Conservation (phyloP, 257 asterid genomes). For the Rauvolfia tetraphylla region DNA sequence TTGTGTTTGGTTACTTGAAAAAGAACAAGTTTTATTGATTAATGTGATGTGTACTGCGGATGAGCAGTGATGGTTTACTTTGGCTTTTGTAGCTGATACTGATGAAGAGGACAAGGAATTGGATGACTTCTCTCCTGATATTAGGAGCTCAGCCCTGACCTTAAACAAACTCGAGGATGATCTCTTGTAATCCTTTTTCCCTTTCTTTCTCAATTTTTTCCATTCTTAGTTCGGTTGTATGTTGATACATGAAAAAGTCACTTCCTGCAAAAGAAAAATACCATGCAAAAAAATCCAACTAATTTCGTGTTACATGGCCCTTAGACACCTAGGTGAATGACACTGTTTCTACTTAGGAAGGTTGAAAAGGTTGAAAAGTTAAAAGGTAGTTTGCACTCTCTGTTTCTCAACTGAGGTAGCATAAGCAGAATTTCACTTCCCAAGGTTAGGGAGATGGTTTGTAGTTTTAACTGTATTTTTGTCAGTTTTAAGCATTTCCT, state of each 20-base stretch:
- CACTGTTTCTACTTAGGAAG: not conserved
- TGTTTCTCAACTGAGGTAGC: not conserved
- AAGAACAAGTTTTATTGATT: not conserved
- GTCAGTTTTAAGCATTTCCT: not conserved
- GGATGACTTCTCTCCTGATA: conserved; percentile 34
- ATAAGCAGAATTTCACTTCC: not conserved
- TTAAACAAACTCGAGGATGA: conserved; percentile 44
- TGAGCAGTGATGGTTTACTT: not conserved
- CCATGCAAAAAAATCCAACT: not conserved
- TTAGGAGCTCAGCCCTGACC: conserved; percentile 18
- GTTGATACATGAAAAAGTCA: not conserved
- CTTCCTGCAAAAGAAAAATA: too few relatives aligned
- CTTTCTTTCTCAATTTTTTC: not conserved
- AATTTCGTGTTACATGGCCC: not conserved
- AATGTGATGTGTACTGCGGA: not conserved
- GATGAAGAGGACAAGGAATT: conserved; percentile 40
- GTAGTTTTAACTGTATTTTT: not conserved
- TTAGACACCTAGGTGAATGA: not conserved
- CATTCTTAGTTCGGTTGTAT: conserved; percentile 5
- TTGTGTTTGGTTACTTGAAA: not conserved
- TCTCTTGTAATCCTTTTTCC: conserved; percentile 54
- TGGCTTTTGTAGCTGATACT: conserved; percentile 35
- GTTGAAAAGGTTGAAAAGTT: not conserved
- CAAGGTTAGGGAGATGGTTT: not conserved
- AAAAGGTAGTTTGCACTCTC: not conserved